A percentile compares a stretch with the other conserved stretches of the same genome.
Conservation (phyloP, 495 filamentous ascomycete species). For the Penicillium bialowiezense region DNA sequence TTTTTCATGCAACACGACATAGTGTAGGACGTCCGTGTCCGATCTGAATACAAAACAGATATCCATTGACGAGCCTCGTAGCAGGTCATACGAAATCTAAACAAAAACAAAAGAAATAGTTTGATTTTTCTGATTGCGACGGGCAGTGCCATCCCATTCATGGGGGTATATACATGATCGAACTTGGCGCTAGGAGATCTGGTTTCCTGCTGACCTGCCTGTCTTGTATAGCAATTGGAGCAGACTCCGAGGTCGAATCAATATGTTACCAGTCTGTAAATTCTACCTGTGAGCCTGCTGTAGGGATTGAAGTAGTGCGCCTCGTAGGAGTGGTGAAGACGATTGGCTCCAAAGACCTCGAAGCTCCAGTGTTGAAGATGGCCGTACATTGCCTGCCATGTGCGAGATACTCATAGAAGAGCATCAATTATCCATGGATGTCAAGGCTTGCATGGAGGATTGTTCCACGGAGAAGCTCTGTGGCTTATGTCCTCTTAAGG, state of each 20-base stretch:
- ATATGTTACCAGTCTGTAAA: slow-evolving; percentile 9
- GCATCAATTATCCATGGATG: too few relatives aligned
- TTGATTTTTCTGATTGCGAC: slow-evolving; percentile 12
- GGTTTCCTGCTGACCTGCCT: neutral
- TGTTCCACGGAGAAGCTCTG: too few relatives aligned
- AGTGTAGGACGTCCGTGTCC: slow-evolving; percentile 7
- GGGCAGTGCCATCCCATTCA: slow-evolving; percentile 5
- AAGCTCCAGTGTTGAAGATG: too few relatives aligned
- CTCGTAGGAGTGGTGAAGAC: too few relatives aligned
- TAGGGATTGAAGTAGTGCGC: neutral
- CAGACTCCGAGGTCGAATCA: slow-evolving; percentile 8
- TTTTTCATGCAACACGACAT: slow-evolving; percentile 14
- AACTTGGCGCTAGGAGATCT: slow-evolving; percentile 2
- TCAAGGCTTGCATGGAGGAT: too few relatives aligned
- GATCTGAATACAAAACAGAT: slow-evolving; percentile 22
- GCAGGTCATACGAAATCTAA: slow-evolving; percentile 15
- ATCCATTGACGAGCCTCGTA: slow-evolving; percentile 23
- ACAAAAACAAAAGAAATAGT: slow-evolving; percentile 11
- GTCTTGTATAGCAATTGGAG: slow-evolving; percentile 10
- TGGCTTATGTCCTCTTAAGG: too few relatives aligned
- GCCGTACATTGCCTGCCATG: too few relatives aligned
- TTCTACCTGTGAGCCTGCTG: neutral
- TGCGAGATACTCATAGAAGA: too few relatives aligned
- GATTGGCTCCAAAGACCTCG: too few relatives aligned
- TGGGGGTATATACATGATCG: slow-evolving; percentile 9